Base-by-base conservation (phyloP, 345 rosid genomes). In the Arabidopsis suecica region DNA sequence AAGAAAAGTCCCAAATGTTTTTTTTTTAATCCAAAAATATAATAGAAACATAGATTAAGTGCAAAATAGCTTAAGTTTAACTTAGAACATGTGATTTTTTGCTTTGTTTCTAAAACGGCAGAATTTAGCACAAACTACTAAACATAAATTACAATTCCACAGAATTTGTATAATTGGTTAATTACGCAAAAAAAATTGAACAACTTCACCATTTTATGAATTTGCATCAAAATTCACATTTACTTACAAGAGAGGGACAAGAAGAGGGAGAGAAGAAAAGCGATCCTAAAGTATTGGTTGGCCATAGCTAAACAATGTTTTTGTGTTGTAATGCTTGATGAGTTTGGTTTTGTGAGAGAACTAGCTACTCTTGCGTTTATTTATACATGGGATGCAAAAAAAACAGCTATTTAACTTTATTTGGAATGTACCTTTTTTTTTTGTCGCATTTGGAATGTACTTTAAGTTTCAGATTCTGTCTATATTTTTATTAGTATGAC, bases 171-270 rank as follows among this genome's bases (percentile, higher is more conserved):
- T 42, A 4, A 42, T 42, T 42, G n/a, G 47, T 42, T 13, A 12
- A 42, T 42, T 42, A 42, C 13, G 16, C 6, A 13, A 42, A 13
- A 42, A 12, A 1, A 12, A 6, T 4, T 42, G 47, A 42, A 42
- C 13, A 6, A 42, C 2, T 42, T 42, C 16, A 13, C 7, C 2
- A 4, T 42, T 13, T 42, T 42, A 45, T 25, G 33, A 11, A 23
- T 9, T 23, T 0, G 20, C 23, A 40, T 41, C 36, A 36, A 9
- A 9, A 16, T 58, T 34, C 4, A 36, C 7, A 7, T 61, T 12
- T 44, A 32, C 55, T 64, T 64, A 64, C 69, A 32, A 50, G 34
- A 18, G 7, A 50, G 36, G 6, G 23, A 18, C 48, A 68, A 22
- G 23, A 67, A 36, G 20, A 67, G 23, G 7, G 5, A 56, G 3